Evolutionary conservation across 208 protist species (phyloP).

Genomic region (Strigomonas culicis): DNA sequence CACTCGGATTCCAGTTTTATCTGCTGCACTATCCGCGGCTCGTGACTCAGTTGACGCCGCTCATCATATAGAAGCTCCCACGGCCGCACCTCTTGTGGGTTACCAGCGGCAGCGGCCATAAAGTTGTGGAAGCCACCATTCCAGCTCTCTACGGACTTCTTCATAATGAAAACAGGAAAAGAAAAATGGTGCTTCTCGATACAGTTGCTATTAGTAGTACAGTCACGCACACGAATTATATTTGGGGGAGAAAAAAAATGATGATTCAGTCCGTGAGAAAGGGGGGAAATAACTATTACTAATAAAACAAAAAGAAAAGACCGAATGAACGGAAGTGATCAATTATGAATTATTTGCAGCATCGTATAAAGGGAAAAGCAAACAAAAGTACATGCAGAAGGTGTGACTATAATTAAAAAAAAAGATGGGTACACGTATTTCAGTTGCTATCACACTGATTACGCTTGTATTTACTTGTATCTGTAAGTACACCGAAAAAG

Average conservation of each 20-base stretch:
- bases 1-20: slow-evolving; percentile 34
- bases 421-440: neutral
- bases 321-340: neutral
- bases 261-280: neutral
- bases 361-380: neutral
- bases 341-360: neutral
- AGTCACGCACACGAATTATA: neutral
- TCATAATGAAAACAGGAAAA: too few species aligned
- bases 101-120: neutral
- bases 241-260: neutral
- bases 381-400: neutral
- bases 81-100: neutral
- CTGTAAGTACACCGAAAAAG: neutral
- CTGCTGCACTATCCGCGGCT: slow-evolving; percentile 39
- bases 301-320: neutral
- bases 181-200: neutral
- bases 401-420: neutral
- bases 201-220: neutral
- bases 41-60: slow-evolving; percentile 24
- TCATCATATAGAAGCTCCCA: slow-evolving; percentile 40
- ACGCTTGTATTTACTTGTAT: neutral
- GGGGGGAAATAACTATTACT: neutral
- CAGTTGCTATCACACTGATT: neutral
- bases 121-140: neutral
- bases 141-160: neutral